phyloP scores from a whole-genome alignment of 768 basidiomycete species.

The Termitomyces titanicus region DNA sequence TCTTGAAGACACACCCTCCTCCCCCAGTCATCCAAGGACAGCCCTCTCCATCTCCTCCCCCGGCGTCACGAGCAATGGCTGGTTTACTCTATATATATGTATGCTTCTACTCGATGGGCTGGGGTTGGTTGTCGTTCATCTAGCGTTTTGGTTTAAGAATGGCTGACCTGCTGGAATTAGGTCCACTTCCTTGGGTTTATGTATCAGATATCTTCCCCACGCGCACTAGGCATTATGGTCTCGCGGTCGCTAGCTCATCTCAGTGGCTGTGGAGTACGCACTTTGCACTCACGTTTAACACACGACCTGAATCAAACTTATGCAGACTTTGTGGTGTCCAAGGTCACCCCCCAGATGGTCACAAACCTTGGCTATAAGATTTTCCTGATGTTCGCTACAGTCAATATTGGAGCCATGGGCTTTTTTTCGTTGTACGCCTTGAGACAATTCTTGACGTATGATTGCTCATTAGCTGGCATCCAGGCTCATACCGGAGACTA shows the following conservation, averaged over 20 bases:
- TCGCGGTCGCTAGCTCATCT: conserved; percentile 69
- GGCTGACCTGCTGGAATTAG: conserved; percentile 64
- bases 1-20: conserved; percentile 75
- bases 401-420: conserved; percentile 70
- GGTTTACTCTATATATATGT: conserved; percentile 86
- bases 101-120: conserved; percentile 85
- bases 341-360: conserved; percentile 63
- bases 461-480: not conserved
- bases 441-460: not conserved
- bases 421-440: conserved; percentile 55
- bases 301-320: not conserved
- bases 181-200: conserved; percentile 57
- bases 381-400: conserved; percentile 72
- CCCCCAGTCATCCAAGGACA: conserved; percentile 23
- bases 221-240: conserved; percentile 76
- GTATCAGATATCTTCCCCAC: conserved; percentile 87
- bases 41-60: conserved; percentile 29
- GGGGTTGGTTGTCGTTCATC: conserved; percentile 41
- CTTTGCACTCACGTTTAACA: not conserved
- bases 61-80: conserved; percentile 77
- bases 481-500: conserved; percentile 60
- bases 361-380: conserved; percentile 67
- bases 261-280: conserved; percentile 78
- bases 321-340: conserved; percentile 70
- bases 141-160: not conserved